These are phyloP conservation scores for Murraya koenigii DNA, from an alignment of 345 rosid genomes.

Conservation along the genomic window DNA sequence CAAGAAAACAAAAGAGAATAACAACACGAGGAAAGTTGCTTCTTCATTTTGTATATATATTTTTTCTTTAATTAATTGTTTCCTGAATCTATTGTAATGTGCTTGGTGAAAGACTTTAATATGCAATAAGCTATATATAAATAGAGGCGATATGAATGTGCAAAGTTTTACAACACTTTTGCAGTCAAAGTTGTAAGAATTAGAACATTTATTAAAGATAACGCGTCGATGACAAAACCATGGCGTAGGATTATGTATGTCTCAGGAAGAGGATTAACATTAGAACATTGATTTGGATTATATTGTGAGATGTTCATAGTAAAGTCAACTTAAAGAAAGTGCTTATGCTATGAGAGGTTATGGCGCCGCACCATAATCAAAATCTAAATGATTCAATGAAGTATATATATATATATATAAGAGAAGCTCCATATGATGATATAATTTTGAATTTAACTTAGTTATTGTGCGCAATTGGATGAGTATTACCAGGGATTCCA, in stretches of 20 bases:
- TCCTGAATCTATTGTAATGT: background rate
- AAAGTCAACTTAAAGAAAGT: background rate
- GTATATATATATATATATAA: rapidly evolving
- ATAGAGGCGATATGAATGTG: background rate
- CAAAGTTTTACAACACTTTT: no score
- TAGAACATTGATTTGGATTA: background rate
- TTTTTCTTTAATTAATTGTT: background rate
- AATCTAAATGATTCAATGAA: no score
- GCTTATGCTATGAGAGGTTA: background rate
- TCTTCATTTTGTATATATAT: background rate
- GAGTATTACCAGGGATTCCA: no score
- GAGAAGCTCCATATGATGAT: no score
- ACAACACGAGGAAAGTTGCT: background rate
- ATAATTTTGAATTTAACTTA: no score
- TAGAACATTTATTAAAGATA: no score
- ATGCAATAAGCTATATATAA: no score
- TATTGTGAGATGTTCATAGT: background rate
- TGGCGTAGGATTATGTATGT: no score
- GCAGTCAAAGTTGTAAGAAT: background rate
- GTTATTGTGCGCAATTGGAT: no score
- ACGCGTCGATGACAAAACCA: no score
- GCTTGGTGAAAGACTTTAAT: background rate
- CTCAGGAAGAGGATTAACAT: background rate
- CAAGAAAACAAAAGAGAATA: background rate
- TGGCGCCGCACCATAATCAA: no score